Evolutionary conservation across 2,329 filamentous ascomycete genomes (phyloP), one percentile per base, ranked within the genome.

Genomic region (Immersiporthe knoxdaviesiana): DNA sequence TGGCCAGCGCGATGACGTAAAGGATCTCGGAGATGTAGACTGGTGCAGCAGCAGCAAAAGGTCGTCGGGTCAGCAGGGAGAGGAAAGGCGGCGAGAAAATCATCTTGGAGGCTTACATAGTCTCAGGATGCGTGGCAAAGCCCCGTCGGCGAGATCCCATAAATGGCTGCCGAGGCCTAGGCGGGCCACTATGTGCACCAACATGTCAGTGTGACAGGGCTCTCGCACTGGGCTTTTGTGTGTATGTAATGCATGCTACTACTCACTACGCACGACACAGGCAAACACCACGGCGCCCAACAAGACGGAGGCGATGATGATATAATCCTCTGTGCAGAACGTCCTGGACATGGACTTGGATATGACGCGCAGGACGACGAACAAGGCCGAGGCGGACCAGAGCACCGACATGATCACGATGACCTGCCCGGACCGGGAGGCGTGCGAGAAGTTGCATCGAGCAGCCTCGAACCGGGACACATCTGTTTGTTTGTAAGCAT

Each of bases 21-120:
- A 68, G 16, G 60, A 68, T 68, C 47, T 72, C 71, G 63, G 68
- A 54, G 12, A 71, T 27, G 63, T 71, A 72, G 63, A 72, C 68
- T 70, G 11, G 18, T 18, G 16, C 1, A n/a, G 18, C 24, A 30
- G 18, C 27, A 30, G 39, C 3, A 21, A 10, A 24, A 44, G 59
- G 37, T 16, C 11, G 4, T 3, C n/a, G n/a, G n/a, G 62, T 56
- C 30, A 65, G 32, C 30, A 56, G 16, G 30, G 27, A 30, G 32
- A 39, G 30, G 63, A 21, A 3, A 32, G 18, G 8, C 6, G 37
- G 24, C n/a, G 35, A n/a, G 8, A n/a, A 7, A 21, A 47, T 47
- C 21, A n/a, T n/a, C 7, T n/a, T 10, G 44, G n/a, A 21, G 30
- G 47, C 52, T 47, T 59, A 66, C 65, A 68, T 7, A 71, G 10